Conservation (phyloP, 495 filamentous ascomycete genomes). For the Penicillium waksmanii region DNA sequence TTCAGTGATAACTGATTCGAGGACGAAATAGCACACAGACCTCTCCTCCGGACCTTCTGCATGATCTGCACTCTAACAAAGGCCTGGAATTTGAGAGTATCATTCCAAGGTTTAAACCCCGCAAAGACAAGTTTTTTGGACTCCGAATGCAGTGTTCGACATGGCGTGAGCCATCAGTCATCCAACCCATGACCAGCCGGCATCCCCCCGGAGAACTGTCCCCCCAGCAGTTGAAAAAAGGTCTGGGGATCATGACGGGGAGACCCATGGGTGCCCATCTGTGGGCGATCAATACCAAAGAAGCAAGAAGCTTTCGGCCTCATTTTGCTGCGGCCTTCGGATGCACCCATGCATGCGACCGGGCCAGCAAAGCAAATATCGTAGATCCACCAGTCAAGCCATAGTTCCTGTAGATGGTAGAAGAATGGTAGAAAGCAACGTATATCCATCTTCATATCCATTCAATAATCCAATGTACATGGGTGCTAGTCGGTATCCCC, state of each 20-base stretch:
- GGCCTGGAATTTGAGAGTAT: neutral
- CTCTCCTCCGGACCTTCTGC: neutral
- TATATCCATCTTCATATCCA: neutral
- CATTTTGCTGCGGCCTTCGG: too few relatives aligned
- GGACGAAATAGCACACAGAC: neutral
- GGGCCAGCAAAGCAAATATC: too few relatives aligned
- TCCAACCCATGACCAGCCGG: neutral
- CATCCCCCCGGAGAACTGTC: too few relatives aligned
- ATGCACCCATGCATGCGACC: too few relatives aligned
- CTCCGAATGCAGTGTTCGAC: conserved; percentile 2
- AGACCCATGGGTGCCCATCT: neutral
- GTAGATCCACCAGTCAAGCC: too few relatives aligned
- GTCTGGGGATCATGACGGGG: neutral
- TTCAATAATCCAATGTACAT: neutral
- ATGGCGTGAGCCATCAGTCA: neutral
- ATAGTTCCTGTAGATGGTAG: too few relatives aligned
- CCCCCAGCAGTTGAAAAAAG: neutral
- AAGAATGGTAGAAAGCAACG: neutral
- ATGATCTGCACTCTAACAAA: conserved; percentile 2
- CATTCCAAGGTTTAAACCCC: neutral
- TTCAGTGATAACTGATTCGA: too few relatives aligned
- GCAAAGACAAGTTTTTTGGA: neutral
- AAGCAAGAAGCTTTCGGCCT: neutral
- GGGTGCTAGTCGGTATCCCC: neutral
- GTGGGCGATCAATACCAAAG: neutral